Conservation (phyloP, 495 filamentous ascomycete genomes). For the Cenococcum geophilum region DNA sequence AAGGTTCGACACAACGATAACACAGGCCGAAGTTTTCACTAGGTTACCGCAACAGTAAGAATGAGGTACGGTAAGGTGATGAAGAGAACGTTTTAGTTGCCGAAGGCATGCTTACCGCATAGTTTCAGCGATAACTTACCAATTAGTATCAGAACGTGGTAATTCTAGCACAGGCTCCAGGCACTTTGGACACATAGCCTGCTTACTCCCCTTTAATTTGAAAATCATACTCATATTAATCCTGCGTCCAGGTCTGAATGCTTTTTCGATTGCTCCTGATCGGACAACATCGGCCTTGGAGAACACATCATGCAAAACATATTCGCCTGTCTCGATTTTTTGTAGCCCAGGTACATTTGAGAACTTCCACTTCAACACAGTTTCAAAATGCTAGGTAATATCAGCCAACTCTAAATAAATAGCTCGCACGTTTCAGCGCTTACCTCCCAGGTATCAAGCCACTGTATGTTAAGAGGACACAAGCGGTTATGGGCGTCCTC, state of each 20-base stretch:
- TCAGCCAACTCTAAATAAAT: not conserved
- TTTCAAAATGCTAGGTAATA: slow-evolving; percentile 2
- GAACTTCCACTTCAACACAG: slow-evolving; percentile 9
- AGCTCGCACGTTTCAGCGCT: no score
- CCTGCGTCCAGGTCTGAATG: not conserved
- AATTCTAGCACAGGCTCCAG: not conserved
- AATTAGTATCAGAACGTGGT: not conserved
- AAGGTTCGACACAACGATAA: not conserved
- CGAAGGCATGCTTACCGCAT: not conserved
- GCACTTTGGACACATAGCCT: not conserved
- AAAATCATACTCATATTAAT: not conserved
- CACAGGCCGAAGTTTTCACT: not conserved
- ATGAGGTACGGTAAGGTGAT: not conserved
- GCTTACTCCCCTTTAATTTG: not conserved
- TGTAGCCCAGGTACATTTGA: slow-evolving; percentile 1
- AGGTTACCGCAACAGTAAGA: not conserved
- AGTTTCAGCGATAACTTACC: not conserved
- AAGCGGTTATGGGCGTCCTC: slow-evolving; percentile 7
- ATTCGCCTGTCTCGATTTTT: slow-evolving; percentile 1
- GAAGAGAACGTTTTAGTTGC: not conserved
- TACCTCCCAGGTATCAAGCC: slow-evolving; percentile 10
- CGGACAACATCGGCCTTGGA: not conserved
- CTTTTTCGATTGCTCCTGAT: not conserved
- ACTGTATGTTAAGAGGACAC: not conserved
- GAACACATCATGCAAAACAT: slow-evolving; percentile 2